phyloP scores from a whole-genome alignment of 345 rosid genomes.

The Sisymbrium irio region DNA sequence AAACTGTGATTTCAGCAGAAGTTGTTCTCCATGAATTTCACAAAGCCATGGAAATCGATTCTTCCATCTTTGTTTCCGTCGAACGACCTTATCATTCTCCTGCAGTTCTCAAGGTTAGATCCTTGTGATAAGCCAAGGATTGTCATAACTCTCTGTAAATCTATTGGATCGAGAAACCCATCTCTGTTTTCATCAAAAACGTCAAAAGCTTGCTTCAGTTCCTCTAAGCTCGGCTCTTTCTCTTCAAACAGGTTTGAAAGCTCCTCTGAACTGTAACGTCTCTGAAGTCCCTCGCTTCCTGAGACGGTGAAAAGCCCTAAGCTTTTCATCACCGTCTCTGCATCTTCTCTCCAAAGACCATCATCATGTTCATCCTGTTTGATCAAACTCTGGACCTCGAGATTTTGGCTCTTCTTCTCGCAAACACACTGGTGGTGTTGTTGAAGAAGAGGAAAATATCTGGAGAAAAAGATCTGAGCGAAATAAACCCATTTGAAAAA shows the following conservation, averaged over 20 bases:
- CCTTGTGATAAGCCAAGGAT: slow-evolving; percentile 55
- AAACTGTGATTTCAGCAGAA: slow-evolving; percentile 37
- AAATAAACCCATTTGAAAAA: slow-evolving; percentile 31
- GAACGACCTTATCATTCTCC: slow-evolving; percentile 58
- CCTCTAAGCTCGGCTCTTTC: slow-evolving; percentile 75
- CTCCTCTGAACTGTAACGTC: slow-evolving; percentile 38
- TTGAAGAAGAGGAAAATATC: slow-evolving; percentile 37
- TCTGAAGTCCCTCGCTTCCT: slow-evolving; percentile 44
- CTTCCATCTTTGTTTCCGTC: slow-evolving; percentile 59
- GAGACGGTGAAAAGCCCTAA: slow-evolving; percentile 48
- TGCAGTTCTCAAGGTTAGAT: slow-evolving; percentile 47
- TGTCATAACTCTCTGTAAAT: slow-evolving; percentile 63
- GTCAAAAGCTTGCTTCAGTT: slow-evolving; percentile 68
- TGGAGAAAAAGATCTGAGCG: slow-evolving; percentile 36
- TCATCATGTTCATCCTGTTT: slow-evolving; percentile 29
- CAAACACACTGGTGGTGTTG: slow-evolving; percentile 27
- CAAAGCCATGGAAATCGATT: slow-evolving; percentile 71
- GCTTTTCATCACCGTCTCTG: slow-evolving; percentile 59
- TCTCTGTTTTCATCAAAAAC: slow-evolving; percentile 80
- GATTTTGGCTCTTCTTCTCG: slow-evolving; percentile 30
- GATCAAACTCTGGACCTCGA: slow-evolving; percentile 23
- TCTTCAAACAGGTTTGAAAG: slow-evolving; percentile 63
- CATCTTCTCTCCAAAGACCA: slow-evolving; percentile 46
- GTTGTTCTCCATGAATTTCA: slow-evolving; percentile 62
- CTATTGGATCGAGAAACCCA: slow-evolving; percentile 67